These are phyloP conservation scores for Naganishia friedmannii DNA, from an alignment of 768 basidiomycete genomes.

Conservation along the genomic window DNA sequence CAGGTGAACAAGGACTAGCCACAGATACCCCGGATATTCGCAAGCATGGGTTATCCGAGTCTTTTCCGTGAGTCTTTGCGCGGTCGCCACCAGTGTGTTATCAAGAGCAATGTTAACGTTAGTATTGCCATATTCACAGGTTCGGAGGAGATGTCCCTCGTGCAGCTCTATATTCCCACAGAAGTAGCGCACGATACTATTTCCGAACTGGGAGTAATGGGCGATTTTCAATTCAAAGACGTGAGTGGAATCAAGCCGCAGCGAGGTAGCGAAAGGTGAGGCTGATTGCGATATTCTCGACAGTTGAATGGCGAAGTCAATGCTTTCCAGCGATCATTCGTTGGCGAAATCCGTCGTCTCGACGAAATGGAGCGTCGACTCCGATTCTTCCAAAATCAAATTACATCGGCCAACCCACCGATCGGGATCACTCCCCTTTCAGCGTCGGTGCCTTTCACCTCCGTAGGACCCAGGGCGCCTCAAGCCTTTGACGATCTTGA, in stretches of 20 bases:
- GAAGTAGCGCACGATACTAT: constrained; percentile 98
- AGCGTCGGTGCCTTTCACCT: constrained; percentile 80
- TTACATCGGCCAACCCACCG: constrained; percentile 77
- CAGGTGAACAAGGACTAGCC: too few species aligned
- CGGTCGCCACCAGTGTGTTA: constrained; percentile 2
- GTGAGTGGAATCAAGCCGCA: constrained; percentile 56
- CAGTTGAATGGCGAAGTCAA: constrained; percentile 92
- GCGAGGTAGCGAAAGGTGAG: background rate
- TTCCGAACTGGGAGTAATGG: constrained; percentile 88
- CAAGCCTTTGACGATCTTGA: constrained; percentile 93
- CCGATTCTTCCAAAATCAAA: constrained; percentile 81
- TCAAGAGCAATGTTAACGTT: background rate
- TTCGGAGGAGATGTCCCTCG: constrained; percentile 96
- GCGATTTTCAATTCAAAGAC: constrained; percentile 96
- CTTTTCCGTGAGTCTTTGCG: constrained; percentile 28
- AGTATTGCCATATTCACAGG: constrained; percentile 56
- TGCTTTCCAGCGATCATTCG: constrained; percentile 97
- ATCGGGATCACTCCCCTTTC: constrained; percentile 78
- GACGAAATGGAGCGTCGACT: constrained; percentile 95
- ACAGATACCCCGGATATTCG: background rate
- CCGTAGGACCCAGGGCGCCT: constrained; percentile 85
- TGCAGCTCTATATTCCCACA: constrained; percentile 92
- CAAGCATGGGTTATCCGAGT: constrained; percentile 28
- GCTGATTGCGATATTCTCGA: background rate
- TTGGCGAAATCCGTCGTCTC: constrained; percentile 87